Evolutionary conservation across 2,329 filamentous ascomycete genomes (phyloP).

Genomic region (Hypoxylon sp.): DNA sequence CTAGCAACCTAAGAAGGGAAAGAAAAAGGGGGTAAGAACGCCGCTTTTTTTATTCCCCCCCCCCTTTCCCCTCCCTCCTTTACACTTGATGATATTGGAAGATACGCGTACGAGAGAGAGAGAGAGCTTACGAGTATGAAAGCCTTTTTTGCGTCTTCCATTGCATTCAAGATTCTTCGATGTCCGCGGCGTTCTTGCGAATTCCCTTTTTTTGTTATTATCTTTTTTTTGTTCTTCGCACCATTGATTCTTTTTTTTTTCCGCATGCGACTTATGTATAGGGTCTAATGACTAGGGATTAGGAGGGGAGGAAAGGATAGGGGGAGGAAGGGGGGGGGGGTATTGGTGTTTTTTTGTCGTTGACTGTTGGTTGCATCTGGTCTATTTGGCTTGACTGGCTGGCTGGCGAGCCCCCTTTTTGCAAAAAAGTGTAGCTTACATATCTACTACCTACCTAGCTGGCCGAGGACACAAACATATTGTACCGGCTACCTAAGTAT

Average conservation of each 20-base stretch:
- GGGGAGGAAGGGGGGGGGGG: not conserved
- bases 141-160: slow-evolving; percentile 13
- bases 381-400: too few relatives aligned
- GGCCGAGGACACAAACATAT: too few relatives aligned
- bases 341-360: not conserved
- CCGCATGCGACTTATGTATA: slow-evolving; percentile 26
- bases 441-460: too few relatives aligned
- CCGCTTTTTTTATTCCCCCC: slow-evolving; percentile 11
- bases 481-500: too few relatives aligned
- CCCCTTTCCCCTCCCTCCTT: too few relatives aligned
- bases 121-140: not conserved
- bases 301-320: slow-evolving; percentile 14
- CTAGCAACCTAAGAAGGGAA: slow-evolving; percentile 25
- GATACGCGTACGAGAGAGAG: slow-evolving; percentile 5
- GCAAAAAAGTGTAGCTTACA: too few relatives aligned
- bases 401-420: too few relatives aligned
- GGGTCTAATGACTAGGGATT: slow-evolving; percentile 32
- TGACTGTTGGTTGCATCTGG: not conserved
- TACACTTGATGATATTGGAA: too few relatives aligned
- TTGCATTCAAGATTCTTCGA: slow-evolving; percentile 36
- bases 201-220: not conserved
- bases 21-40: slow-evolving; percentile 21
- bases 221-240: not conserved
- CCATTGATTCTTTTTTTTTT: slow-evolving; percentile 2
- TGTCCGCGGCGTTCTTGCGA: slow-evolving; percentile 30